Evolutionary conservation across 345 rosid genomes (phyloP).

Genomic region (Gossypium stocksii): DNA sequence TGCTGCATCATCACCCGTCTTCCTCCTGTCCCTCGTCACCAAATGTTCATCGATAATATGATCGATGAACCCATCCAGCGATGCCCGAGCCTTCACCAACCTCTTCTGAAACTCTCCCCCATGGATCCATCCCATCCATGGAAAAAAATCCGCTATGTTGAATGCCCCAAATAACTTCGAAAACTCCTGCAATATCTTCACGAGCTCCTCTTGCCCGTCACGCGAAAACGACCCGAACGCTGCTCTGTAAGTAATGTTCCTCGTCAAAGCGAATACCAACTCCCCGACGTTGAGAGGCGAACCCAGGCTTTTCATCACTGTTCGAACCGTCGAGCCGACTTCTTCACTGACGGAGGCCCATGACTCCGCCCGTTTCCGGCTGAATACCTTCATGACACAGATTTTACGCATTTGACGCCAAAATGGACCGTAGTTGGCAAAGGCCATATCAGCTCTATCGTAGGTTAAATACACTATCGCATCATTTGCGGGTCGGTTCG

Average conservation of each 20-base stretch:
- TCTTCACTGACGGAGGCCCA: conserved; percentile 90
- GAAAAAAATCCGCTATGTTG: conserved; percentile 67
- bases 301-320: conserved; percentile 37
- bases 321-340: conserved; percentile 41
- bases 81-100: conserved; percentile 51
- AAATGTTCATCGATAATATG: conserved; percentile 68
- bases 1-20: not conserved
- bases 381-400: conserved; percentile 75
- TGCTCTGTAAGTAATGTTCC: conserved; percentile 67
- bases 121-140: conserved; percentile 66
- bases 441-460: conserved; percentile 86
- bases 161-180: conserved; percentile 88
- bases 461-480: conserved; percentile 73
- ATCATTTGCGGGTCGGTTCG: conserved; percentile 70
- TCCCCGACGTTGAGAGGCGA: conserved; percentile 58
- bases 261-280: conserved; percentile 56
- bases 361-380: conserved; percentile 77
- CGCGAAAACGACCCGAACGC: conserved; percentile 67
- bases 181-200: conserved; percentile 73
- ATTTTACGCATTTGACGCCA: conserved; percentile 93
- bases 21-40: conserved; percentile 27
- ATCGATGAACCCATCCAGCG: conserved; percentile 72
- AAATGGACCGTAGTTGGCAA: conserved; percentile 86
- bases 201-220: conserved; percentile 68
- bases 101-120: conserved; percentile 44